A percentile compares a stretch with the other conserved stretches of the same genome.
Evolutionary conservation across 805 yeast species (phyloP).

Genomic region (Candida tammaniensis): DNA sequence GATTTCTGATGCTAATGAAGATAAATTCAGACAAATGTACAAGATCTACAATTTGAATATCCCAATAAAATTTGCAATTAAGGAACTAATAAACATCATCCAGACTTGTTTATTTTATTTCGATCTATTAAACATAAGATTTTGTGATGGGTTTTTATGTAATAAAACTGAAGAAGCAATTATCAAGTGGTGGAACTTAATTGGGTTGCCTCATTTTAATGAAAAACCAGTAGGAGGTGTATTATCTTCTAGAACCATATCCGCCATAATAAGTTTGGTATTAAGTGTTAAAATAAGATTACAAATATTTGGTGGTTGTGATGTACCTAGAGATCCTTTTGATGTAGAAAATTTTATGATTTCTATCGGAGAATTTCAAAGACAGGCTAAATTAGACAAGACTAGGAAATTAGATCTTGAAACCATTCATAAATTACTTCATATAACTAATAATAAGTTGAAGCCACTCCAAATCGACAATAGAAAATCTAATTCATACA

Average conservation of each 20-base stretch:
- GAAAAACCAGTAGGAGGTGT: slow-evolving; percentile 49
- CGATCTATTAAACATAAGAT: slow-evolving; percentile 62
- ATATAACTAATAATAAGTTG: slow-evolving; percentile 31
- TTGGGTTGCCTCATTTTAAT: slow-evolving; percentile 54
- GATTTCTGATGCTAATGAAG: slow-evolving; percentile 75
- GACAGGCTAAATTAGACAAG: slow-evolving; percentile 53
- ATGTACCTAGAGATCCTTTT: slow-evolving; percentile 79
- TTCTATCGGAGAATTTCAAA: slow-evolving; percentile 76
- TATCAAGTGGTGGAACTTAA: slow-evolving; percentile 74
- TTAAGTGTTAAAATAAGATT: slow-evolving; percentile 67
- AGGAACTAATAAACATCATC: slow-evolving; percentile 68
- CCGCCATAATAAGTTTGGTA: slow-evolving; percentile 78
- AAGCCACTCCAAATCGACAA: slow-evolving; percentile 13
- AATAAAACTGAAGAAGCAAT: slow-evolving; percentile 72
- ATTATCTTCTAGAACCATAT: slow-evolving; percentile 64
- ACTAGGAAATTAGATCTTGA: slow-evolving; percentile 54
- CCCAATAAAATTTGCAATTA: slow-evolving; percentile 62
- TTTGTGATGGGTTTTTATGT: slow-evolving; percentile 85
- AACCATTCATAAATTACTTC: slow-evolving; percentile 43
- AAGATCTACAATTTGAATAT: slow-evolving; percentile 50
- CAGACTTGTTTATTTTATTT: slow-evolving; percentile 80
- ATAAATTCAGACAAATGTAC: slow-evolving; percentile 76
- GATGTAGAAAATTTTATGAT: slow-evolving; percentile 67
- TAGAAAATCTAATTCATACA: slow-evolving; percentile 17
- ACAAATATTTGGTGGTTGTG: slow-evolving; percentile 34